Conservation (phyloP, 2,329 filamentous ascomycete genomes). For the Alternaria sp. region DNA sequence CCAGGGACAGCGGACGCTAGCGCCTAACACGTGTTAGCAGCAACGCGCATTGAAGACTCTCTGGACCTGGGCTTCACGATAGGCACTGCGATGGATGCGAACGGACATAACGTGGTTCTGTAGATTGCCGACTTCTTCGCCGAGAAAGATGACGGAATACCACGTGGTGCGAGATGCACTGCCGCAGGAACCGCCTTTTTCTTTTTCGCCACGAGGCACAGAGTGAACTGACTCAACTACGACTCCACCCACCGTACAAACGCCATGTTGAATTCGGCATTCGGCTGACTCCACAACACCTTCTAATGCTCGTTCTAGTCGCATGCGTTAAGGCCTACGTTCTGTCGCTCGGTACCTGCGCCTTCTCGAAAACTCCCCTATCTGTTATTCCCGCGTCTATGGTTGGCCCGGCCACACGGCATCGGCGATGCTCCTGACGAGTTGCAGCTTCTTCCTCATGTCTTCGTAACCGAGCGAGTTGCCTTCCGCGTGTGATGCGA, state of each 20-base stretch:
- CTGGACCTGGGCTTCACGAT: not conserved
- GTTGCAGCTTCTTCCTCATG: constrained; percentile 74
- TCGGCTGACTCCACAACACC: constrained; percentile 10
- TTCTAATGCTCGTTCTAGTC: constrained; percentile 8
- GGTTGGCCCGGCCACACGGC: constrained; percentile 70
- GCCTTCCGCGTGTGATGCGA: constrained; percentile 74
- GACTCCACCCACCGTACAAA: constrained; percentile 12
- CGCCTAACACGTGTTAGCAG: not conserved
- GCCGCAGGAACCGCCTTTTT: not conserved
- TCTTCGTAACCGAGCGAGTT: constrained; percentile 73
- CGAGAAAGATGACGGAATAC: not conserved
- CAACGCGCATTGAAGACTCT: constrained; percentile 6
- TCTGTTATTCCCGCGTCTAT: constrained; percentile 27
- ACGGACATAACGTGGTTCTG: constrained; percentile 6
- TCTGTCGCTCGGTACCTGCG: not conserved
- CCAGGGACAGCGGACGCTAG: constrained; percentile 9
- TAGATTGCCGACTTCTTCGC: constrained; percentile 3
- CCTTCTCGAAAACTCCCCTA: not conserved
- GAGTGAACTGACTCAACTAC: constrained; percentile 3
- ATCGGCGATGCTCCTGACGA: constrained; percentile 75
- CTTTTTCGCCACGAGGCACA: constrained; percentile 1
- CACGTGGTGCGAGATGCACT: not conserved
- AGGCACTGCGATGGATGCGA: not conserved
- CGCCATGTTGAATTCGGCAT: constrained; percentile 38
- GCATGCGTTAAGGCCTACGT: not conserved